Base-by-base conservation (phyloP, 1,284 basidiomycete species). In the Papiliotrema laurentii region DNA sequence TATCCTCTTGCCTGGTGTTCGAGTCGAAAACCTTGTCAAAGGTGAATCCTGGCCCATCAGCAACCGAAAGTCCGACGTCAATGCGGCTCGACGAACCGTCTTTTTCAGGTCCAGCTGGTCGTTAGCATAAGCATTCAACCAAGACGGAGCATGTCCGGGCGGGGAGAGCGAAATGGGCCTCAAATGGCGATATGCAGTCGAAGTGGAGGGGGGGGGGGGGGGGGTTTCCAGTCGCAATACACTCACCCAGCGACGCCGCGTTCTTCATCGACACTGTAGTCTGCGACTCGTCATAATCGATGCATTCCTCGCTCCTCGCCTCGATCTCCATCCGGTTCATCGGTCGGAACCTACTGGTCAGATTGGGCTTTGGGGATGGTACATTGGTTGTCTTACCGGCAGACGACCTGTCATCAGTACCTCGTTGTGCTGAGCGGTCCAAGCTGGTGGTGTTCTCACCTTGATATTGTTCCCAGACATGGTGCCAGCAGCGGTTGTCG, bases 11-110 rank as follows among this genome's bases (percentile, higher is more conserved):
- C 73, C 83, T 81, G 25, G 93, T 91, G 40, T 81, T 82, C 80
- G 96, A 93, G 53, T 90, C 86, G 69, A 99, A 99, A 28, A 97
- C 92, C 54, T 91, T 82, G 75, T 99, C 96, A 66, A 97, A 97
- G 26, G 89, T 90, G 77, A 98, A 99, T 33, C 93, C 94, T 69
- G 37, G 2, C 16, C 6, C 18, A 33, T 57, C 40, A 61, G 55
- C 47, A 21, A 27, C 27, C 21, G 5, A 2, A 22, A 35, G 41
- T n/a, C 21, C 35, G 28, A 34, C 25, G 18, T 26, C 24, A 19
- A 38, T 1, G 4, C 5, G n/a, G 5, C 31, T 22, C 24, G 38
- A 48, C 66, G 47, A 27, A 68, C 64, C 70, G 49, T 69, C 74
- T 55, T 70, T 69, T 56, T 77, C 76, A 5, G 73, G 72, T 31